Evolutionary conservation across 1,284 basidiomycete species (phyloP).

Genomic region (Cystobasidium slooffiae): DNA sequence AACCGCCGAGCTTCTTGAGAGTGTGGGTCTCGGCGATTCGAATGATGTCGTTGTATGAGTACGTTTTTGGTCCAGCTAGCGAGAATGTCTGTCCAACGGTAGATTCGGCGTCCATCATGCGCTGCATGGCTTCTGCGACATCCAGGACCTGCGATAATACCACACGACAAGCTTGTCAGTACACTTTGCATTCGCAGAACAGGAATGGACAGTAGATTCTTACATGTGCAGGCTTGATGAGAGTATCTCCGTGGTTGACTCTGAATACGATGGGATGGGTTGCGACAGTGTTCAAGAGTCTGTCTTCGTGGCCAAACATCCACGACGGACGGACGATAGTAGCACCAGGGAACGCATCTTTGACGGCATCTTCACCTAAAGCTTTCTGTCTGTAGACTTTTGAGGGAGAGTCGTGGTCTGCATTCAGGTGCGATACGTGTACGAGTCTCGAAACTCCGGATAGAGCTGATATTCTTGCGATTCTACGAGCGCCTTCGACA

Average conservation of each 20-base stretch:
- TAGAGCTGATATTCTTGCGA: constrained; percentile 76
- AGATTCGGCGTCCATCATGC: constrained; percentile 71
- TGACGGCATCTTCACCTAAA: constrained; percentile 86
- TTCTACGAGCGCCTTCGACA: constrained; percentile 69
- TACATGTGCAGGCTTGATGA: constrained; percentile 89
- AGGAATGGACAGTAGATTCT: constrained; percentile 52
- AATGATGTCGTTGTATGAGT: constrained; percentile 83
- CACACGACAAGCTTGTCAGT: not conserved
- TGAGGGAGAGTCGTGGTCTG: constrained; percentile 76
- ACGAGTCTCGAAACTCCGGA: constrained; percentile 83
- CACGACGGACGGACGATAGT: constrained; percentile 85
- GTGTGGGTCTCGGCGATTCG: constrained; percentile 81
- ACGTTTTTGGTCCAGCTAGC: constrained; percentile 85
- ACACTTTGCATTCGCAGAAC: not conserved
- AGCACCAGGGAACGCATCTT: constrained; percentile 79
- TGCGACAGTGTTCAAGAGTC: constrained; percentile 88
- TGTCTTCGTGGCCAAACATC: constrained; percentile 94
- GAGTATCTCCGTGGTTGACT: constrained; percentile 84
- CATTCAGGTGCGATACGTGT: constrained; percentile 95
- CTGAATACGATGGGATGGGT: constrained; percentile 95
- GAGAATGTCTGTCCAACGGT: constrained; percentile 70
- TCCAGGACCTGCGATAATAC: constrained; percentile 71
- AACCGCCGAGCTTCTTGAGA: constrained; percentile 69
- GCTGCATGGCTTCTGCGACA: constrained; percentile 86
- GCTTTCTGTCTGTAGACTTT: constrained; percentile 87